phyloP scores from a whole-genome alignment of 176 grass and related monocot species.

The Eremochloa ophiuroides region DNA sequence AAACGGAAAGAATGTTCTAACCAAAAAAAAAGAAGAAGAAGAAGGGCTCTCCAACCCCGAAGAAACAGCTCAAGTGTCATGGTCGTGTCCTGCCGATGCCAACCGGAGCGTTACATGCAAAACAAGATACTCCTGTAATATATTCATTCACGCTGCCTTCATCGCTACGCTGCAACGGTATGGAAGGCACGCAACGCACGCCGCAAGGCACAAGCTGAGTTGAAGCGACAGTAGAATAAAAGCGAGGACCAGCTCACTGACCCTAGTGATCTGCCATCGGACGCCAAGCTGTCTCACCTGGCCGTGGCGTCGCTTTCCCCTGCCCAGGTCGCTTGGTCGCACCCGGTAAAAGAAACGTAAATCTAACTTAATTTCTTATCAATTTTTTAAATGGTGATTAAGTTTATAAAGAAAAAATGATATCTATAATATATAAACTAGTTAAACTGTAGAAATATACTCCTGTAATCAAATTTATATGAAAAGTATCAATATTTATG shows the following conservation, averaged over 20 bases:
- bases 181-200: not conserved
- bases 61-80: not conserved
- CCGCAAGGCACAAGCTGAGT: not conserved
- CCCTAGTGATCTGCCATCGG: not conserved
- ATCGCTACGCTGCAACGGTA: not conserved
- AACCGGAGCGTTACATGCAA: not conserved
- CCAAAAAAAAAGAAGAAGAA: too few species aligned
- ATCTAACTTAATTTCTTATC: not conserved
- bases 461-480: too few species aligned
- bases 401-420: too few species aligned
- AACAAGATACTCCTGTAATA: not conserved
- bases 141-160: slow-evolving; percentile 5
- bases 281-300: not conserved
- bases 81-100: not conserved
- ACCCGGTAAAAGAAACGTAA: not conserved
- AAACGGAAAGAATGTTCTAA: too few species aligned
- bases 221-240: not conserved
- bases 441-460: too few species aligned
- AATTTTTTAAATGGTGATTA: not conserved
- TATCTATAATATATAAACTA: too few species aligned
- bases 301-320: not conserved
- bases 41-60: not conserved
- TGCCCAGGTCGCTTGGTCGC: not conserved
- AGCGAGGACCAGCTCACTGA: not conserved
- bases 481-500: too few species aligned